Base-by-base conservation (phyloP, 176 grass and related monocot species). In the Phoenix roebelenii region DNA sequence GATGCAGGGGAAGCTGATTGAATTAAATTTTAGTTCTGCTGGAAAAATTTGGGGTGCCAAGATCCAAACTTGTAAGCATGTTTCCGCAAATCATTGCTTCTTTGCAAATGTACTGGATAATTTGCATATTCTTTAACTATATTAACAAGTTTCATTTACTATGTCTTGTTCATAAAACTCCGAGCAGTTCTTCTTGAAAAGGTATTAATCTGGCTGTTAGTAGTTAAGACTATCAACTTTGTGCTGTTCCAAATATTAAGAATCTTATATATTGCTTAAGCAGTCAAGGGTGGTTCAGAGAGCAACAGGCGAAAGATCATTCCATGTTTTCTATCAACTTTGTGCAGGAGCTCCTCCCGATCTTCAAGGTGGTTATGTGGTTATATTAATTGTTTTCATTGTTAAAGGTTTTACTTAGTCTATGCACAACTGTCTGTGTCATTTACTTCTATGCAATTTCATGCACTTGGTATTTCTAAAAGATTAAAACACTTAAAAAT, bases 261-360 rank as follows among this genome's bases (percentile, higher is more conserved):
- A 4, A 25, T 72, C 80, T 68, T 54, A 25, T 59, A 54, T 64
- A 44, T 44, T 44, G 35, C 59, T 35, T 73, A 14, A 14, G 22
- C 82, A 98, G 93, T 98, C 93, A 78, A 98, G 93, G 72, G 93
- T 98, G 75, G 93, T 92, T 75, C 93, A 98, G 63, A 85, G 67
- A 80, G 76, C 81, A 49, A 76, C 85, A 3, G 79, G 84, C 58
- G 93, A 98, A 58, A 72, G 93, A 54, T 92, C 88, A 18, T 98
- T 92, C 67, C 93, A 98, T 78, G 92, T 92, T 57, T 98, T 98
- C 81, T 98, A 98, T 78, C 88, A 98, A 67, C 79, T 98, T 69
- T 98, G 93, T 81, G 82, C 84, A 25, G 93, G 93, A 65, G 87
- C 88, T 57, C 70, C 84, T 32, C 28, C 9, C 0, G 58, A 74